Evolutionary conservation across 1,284 basidiomycete genomes (phyloP).

Genomic region (Cryptococcus wingfieldii): DNA sequence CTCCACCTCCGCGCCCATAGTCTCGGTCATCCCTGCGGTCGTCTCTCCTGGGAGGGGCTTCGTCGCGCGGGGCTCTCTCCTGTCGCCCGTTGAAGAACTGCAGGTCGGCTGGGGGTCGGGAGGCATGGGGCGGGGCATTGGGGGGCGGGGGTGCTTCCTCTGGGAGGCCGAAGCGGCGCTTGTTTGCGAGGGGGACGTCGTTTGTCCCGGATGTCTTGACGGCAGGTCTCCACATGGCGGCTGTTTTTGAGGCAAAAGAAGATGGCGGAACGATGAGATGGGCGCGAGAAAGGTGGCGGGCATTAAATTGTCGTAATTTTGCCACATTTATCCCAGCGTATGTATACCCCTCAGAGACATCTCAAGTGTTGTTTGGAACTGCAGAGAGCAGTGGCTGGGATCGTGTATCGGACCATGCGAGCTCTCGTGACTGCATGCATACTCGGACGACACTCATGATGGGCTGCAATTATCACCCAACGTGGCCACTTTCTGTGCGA

Average conservation of each 20-base stretch:
- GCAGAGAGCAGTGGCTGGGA: too few relatives aligned
- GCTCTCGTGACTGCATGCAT: too few relatives aligned
- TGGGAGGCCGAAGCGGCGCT: conserved; percentile 81
- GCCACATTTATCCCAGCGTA: too few relatives aligned
- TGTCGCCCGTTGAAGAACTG: conserved; percentile 45
- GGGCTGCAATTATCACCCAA: too few relatives aligned
- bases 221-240: conserved; percentile 77
- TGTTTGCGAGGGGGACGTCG: conserved; percentile 56
- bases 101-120: conserved; percentile 35
- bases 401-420: too few relatives aligned
- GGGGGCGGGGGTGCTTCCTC: conserved; percentile 57
- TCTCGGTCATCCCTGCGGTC: conserved; percentile 16
- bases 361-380: too few relatives aligned
- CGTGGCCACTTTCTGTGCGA: too few relatives aligned
- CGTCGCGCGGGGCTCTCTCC: conserved; percentile 31
- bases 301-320: too few relatives aligned
- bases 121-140: conserved; percentile 53
- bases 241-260: neutral
- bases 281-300: too few relatives aligned
- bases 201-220: conserved; percentile 52
- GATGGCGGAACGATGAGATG: too few relatives aligned
- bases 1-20: conserved; percentile 17
- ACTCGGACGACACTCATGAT: too few relatives aligned
- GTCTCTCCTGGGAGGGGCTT: neutral
- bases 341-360: too few relatives aligned